phyloP scores from a whole-genome alignment of 805 yeast genomes.

The Monosporozyma aquatica region DNA sequence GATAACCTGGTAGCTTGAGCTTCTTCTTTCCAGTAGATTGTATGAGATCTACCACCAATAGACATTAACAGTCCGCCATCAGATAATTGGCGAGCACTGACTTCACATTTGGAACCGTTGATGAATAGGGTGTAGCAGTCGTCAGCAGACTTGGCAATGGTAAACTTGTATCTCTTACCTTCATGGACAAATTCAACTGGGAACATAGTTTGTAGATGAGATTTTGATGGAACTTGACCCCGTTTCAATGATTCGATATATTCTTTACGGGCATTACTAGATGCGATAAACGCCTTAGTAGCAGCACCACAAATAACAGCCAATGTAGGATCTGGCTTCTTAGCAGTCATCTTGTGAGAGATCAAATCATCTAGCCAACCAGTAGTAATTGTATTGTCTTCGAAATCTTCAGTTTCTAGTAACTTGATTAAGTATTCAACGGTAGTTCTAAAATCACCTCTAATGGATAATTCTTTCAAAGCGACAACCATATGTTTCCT shows the following conservation, averaged over 20 bases:
- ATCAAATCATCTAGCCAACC: constrained; percentile 98
- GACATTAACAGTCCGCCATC: constrained; percentile 92
- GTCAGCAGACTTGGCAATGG: constrained; percentile 85
- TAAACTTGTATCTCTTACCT: constrained; percentile 85
- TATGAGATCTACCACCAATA: constrained; percentile 85
- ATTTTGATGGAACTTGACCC: constrained; percentile 90
- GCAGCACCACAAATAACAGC: constrained; percentile 98
- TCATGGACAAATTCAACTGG: constrained; percentile 95
- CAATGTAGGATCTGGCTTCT: constrained; percentile 83
- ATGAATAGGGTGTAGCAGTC: constrained; percentile 83
- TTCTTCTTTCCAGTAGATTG: constrained; percentile 97
- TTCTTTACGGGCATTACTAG: constrained; percentile 59
- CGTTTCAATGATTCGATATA: constrained; percentile 74
- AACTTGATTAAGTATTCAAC: constrained; percentile 93
- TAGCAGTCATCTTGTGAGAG: constrained; percentile 87
- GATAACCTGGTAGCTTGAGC: constrained; percentile 90
- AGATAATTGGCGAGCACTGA: constrained; percentile 78
- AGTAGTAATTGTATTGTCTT: constrained; percentile 92
- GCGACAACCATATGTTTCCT: constrained; percentile 99
- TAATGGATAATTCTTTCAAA: constrained; percentile 85
- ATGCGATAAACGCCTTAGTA: constrained; percentile 80
- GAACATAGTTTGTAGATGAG: constrained; percentile 72
- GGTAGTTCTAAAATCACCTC: constrained; percentile 98
- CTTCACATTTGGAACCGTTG: constrained; percentile 85
- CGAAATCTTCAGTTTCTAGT: constrained; percentile 93